Evolutionary conservation across 495 filamentous ascomycete genomes (phyloP).

Genomic region (Daldinia caldariorum): DNA sequence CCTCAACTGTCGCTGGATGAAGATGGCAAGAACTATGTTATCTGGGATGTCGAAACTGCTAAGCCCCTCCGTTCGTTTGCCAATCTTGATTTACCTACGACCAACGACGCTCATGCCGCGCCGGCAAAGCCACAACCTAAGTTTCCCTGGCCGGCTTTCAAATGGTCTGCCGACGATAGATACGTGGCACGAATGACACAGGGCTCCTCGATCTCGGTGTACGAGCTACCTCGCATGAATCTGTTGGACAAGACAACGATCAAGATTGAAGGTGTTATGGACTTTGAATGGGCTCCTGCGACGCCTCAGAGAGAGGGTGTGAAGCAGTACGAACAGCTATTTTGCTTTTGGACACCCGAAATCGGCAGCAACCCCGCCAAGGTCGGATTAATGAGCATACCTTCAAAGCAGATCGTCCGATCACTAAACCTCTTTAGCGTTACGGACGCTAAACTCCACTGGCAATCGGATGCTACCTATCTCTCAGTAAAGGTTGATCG

Average conservation of each 20-base stretch:
- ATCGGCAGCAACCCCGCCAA: conserved; percentile 98
- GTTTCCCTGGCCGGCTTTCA: conserved; percentile 98
- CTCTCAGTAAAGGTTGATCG: conserved; percentile 98
- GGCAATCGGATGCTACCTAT: conserved; percentile 93
- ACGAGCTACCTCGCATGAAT: conserved; percentile 92
- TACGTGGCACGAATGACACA: conserved; percentile 94
- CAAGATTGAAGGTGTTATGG: conserved; percentile 94
- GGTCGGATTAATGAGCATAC: conserved; percentile 95
- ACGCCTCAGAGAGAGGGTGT: conserved; percentile 78
- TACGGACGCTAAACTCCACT: conserved; percentile 94
- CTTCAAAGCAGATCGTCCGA: conserved; percentile 89
- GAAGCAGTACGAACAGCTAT: conserved; percentile 91
- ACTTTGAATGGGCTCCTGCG: conserved; percentile 96
- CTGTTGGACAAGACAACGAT: conserved; percentile 87
- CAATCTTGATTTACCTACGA: conserved; percentile 79
- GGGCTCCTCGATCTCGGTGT: conserved; percentile 88
- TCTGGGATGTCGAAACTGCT: conserved; percentile 94
- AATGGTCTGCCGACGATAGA: conserved; percentile 97
- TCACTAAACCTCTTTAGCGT: conserved; percentile 98
- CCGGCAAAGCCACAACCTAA: conserved; percentile 78
- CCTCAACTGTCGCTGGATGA: conserved; percentile 86
- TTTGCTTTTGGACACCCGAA: conserved; percentile 99
- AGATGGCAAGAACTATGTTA: conserved; percentile 98
- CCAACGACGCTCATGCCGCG: conserved; percentile 51
- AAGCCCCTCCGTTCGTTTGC: conserved; percentile 93